Evolutionary conservation across 2,329 filamentous ascomycete genomes (phyloP).

Genomic region (Orbilia oligospora): DNA sequence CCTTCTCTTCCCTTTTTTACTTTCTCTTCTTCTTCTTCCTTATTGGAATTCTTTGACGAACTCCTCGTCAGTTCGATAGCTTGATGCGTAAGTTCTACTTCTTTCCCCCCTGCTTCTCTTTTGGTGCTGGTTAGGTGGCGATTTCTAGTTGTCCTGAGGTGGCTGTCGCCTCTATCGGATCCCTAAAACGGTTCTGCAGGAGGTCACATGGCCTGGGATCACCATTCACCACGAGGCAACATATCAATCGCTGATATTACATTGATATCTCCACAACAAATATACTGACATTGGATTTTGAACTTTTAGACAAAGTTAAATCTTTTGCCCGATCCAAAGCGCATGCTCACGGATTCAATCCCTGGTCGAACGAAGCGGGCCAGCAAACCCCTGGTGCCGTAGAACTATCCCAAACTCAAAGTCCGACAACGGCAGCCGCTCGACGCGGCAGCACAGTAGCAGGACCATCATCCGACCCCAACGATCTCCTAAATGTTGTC

Average conservation of each 20-base stretch:
- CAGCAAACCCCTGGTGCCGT: constrained; percentile 54
- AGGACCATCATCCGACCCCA: constrained; percentile 36
- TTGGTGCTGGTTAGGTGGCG: neutral
- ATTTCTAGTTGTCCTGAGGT: neutral
- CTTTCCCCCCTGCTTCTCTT: neutral
- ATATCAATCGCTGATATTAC: neutral
- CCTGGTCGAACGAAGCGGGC: constrained; percentile 58
- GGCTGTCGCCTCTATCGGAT: constrained; percentile 37
- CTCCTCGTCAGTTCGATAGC: constrained; percentile 61
- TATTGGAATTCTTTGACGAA: constrained; percentile 56
- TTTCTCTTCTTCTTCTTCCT: constrained; percentile 35
- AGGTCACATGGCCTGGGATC: constrained; percentile 20
- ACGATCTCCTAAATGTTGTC: constrained; percentile 32
- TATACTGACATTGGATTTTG: neutral
- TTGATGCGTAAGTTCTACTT: constrained; percentile 58
- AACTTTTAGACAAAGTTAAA: constrained; percentile 58
- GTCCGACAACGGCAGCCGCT: constrained; percentile 28
- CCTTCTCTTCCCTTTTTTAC: neutral
- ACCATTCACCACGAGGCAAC: neutral
- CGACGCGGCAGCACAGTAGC: constrained; percentile 23
- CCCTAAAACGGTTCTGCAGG: constrained; percentile 15
- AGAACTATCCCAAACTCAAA: constrained; percentile 50
- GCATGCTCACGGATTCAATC: constrained; percentile 62
- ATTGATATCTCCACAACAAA: constrained; percentile 4
- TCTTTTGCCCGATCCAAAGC: constrained; percentile 62